Conservation (phyloP, 805 yeast species). For the Suhomyces pyralidae region DNA sequence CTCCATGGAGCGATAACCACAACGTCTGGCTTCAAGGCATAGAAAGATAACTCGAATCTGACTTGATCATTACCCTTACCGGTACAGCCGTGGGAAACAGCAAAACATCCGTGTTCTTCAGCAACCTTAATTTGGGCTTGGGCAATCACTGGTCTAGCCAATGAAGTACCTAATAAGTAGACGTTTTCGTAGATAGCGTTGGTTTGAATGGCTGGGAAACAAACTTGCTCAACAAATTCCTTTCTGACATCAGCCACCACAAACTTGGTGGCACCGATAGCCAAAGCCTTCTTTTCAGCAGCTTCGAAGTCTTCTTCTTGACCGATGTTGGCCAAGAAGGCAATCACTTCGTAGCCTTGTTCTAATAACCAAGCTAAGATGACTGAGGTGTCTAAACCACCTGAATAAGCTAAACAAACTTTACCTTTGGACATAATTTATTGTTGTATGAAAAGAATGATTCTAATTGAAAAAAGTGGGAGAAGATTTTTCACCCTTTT, state of each 20-base stretch:
- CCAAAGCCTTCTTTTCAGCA: conserved; percentile 92
- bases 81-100: conserved; percentile 98
- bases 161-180: conserved; percentile 92
- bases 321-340: conserved; percentile 97
- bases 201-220: conserved; percentile 95
- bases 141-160: conserved; percentile 98
- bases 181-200: conserved; percentile 98
- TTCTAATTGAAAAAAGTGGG: not conserved
- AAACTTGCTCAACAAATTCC: conserved; percentile 88
- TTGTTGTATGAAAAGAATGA: not conserved
- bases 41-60: conserved; percentile 94
- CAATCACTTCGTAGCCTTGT: conserved; percentile 96
- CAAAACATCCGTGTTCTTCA: conserved; percentile 95
- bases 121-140: conserved; percentile 98
- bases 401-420: conserved; percentile 98
- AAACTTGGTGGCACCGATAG: conserved; percentile 95
- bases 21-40: conserved; percentile 97
- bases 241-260: conserved; percentile 92
- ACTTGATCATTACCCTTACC: conserved; percentile 99
- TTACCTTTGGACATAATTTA: conserved; percentile 87
- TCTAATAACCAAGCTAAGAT: conserved; percentile 98
- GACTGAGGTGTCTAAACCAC: conserved; percentile 97
- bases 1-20: conserved; percentile 99
- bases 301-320: conserved; percentile 99
- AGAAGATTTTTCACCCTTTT: conserved; percentile 12